A percentile compares a stretch with the other conserved stretches of the same genome.
Conservation (phyloP, 2,329 filamentous ascomycete genomes). For the Ploettnerulaceae sp. region DNA sequence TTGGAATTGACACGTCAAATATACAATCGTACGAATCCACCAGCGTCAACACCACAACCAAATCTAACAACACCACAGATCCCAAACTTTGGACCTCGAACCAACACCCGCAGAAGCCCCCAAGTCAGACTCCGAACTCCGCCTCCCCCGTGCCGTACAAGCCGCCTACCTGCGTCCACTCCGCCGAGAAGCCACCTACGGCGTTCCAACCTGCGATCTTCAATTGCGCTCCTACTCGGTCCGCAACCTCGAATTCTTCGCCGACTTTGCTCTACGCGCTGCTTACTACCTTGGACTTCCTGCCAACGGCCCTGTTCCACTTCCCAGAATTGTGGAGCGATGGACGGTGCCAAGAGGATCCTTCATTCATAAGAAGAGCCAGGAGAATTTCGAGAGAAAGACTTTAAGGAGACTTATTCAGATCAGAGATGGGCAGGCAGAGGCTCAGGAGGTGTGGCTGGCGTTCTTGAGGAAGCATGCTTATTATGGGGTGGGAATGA, state of each 20-base stretch:
- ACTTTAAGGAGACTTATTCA: conserved; percentile 83
- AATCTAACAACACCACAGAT: conserved; percentile 4
- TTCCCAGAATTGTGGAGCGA: conserved; percentile 81
- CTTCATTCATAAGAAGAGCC: conserved; percentile 95
- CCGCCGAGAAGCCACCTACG: conserved; percentile 66
- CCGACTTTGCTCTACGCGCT: conserved; percentile 88
- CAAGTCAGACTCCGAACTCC: neutral
- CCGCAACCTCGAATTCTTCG: conserved; percentile 88
- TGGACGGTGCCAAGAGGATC: conserved; percentile 89
- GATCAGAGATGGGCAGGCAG: conserved; percentile 85
- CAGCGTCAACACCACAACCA: neutral
- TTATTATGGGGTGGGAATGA: conserved; percentile 97
- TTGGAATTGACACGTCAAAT: neutral
- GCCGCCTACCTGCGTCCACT: conserved; percentile 83
- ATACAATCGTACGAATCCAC: neutral
- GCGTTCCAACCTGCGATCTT: conserved; percentile 81
- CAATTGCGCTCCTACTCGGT: conserved; percentile 89
- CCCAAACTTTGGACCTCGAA: no score
- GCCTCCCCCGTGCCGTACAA: conserved; percentile 74
- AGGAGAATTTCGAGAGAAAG: conserved; percentile 95
- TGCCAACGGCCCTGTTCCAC: conserved; percentile 76
- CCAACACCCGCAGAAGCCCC: neutral
- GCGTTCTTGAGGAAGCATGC: conserved; percentile 89
- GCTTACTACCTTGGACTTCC: conserved; percentile 91
- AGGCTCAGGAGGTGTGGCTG: conserved; percentile 86